Evolutionary conservation across 2,329 filamentous ascomycete species (phyloP).

Genomic region (Colletotrichum lindemuthianum): DNA sequence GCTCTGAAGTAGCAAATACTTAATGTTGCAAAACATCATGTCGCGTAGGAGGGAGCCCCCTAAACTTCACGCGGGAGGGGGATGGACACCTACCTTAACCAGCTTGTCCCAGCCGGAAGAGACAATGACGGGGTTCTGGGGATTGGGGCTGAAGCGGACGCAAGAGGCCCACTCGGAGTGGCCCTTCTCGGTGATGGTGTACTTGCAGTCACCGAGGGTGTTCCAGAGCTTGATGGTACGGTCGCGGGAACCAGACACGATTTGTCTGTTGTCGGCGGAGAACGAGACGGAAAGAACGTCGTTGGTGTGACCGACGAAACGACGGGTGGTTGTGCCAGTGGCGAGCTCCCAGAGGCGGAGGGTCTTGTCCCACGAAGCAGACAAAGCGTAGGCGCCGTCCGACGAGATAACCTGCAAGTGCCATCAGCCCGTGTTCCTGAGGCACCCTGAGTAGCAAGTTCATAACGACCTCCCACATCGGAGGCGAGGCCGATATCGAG

Average conservation of each 20-base stretch:
- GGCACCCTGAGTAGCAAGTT: conserved; percentile 10
- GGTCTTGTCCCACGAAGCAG: conserved; percentile 99
- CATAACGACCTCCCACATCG: not conserved
- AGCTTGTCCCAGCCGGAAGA: conserved; percentile 99
- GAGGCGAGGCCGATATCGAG: conserved; percentile 1
- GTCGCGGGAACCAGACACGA: conserved; percentile 98
- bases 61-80: conserved; percentile 16
- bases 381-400: conserved; percentile 98
- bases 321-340: conserved; percentile 95
- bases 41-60: conserved; percentile 39
- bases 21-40: conserved; percentile 91
- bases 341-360: conserved; percentile 99
- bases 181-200: conserved; percentile 99
- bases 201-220: conserved; percentile 99
- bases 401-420: conserved; percentile 91
- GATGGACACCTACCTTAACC: conserved; percentile 86
- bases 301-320: conserved; percentile 99
- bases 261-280: conserved; percentile 99
- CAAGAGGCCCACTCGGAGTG: conserved; percentile 99
- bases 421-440: conserved; percentile 47
- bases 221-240: conserved; percentile 99
- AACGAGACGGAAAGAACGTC: conserved; percentile 99
- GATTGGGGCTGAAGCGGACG: conserved; percentile 99
- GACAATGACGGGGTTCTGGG: conserved; percentile 99
- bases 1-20: conserved; percentile 99